Conservation (phyloP, 768 basidiomycete genomes). For the Lanmaoa rubissima region DNA sequence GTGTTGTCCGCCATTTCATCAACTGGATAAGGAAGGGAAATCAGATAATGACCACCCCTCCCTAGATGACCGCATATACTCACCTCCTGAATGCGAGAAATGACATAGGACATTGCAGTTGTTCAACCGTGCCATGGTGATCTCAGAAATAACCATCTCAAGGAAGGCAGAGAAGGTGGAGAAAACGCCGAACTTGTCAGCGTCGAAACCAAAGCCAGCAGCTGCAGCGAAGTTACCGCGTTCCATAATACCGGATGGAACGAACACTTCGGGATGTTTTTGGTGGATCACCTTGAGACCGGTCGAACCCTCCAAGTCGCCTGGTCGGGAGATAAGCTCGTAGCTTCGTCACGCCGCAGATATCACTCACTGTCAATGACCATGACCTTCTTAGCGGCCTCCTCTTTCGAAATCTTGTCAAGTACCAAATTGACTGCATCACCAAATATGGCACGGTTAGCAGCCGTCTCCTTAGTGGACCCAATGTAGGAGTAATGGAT, state of each 20-base stretch:
- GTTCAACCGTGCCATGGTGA: slow-evolving; percentile 92
- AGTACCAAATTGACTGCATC: slow-evolving; percentile 80
- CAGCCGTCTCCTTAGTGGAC: slow-evolving; percentile 69
- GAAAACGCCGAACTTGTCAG: slow-evolving; percentile 83
- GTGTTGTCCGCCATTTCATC: slow-evolving; percentile 69
- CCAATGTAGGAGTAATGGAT: slow-evolving; percentile 65
- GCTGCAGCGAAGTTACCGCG: slow-evolving; percentile 82
- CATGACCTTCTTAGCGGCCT: slow-evolving; percentile 76
- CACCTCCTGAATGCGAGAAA: slow-evolving; percentile 87
- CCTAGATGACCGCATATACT: slow-evolving; percentile 20
- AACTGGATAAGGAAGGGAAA: slow-evolving; percentile 35
- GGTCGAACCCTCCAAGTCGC: slow-evolving; percentile 86
- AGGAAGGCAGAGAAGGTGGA: slow-evolving; percentile 91
- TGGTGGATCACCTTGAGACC: slow-evolving; percentile 86
- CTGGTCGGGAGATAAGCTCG: slow-evolving; percentile 32
- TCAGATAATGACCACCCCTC: not conserved
- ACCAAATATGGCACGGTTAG: slow-evolving; percentile 82
- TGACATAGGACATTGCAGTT: slow-evolving; percentile 85
- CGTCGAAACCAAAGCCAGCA: slow-evolving; percentile 82
- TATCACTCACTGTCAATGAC: slow-evolving; percentile 71
- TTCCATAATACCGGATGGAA: slow-evolving; percentile 86
- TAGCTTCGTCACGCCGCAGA: not conserved
- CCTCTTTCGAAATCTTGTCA: slow-evolving; percentile 71
- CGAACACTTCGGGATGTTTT: slow-evolving; percentile 86
- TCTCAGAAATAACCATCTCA: slow-evolving; percentile 86